Conservation (phyloP, 305 asterid species). For the Solanum hybrid region DNA sequence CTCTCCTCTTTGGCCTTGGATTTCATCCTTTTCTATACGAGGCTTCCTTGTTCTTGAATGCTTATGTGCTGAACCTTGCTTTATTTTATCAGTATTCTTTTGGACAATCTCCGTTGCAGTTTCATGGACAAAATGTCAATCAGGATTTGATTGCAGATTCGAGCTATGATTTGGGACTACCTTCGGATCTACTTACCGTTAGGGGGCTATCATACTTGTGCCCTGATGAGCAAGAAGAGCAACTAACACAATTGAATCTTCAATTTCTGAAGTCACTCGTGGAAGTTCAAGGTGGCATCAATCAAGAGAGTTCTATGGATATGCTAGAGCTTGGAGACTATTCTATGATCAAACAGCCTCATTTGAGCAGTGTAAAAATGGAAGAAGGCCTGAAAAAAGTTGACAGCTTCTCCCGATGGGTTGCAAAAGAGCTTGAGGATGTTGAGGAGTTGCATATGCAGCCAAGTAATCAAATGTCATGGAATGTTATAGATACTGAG, state of each 20-base stretch:
- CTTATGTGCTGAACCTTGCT: background rate
- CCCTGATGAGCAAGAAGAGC: conserved; percentile 40
- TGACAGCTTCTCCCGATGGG: conserved; percentile 98
- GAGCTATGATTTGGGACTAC: conserved; percentile 23
- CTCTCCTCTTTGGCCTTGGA: background rate
- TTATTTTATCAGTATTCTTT: conserved; percentile 18
- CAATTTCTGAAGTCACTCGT: conserved; percentile 31
- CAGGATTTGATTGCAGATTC: conserved; percentile 25
- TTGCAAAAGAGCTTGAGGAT: conserved; percentile 73
- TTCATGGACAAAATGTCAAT: conserved; percentile 16
- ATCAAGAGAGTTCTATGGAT: conserved; percentile 38
- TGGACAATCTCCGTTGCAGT: conserved; percentile 19
- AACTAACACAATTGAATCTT: conserved; percentile 26
- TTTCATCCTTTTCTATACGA: background rate
- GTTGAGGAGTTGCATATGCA: conserved; percentile 54
- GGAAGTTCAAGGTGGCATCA: conserved; percentile 27
- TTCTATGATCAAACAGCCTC: conserved; percentile 49
- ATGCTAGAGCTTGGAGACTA: conserved; percentile 36
- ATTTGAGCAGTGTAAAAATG: conserved; percentile 43
- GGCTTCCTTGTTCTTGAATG: background rate
- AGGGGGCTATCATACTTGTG: conserved; percentile 22
- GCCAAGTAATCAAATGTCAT: conserved; percentile 53
- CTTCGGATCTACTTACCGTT: conserved; percentile 30
- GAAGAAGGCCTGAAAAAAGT: conserved; percentile 86
- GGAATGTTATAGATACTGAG: conserved; percentile 64